Base-by-base conservation (phyloP, 1,139 yeast species). In the Blastobotrys apis region DNA sequence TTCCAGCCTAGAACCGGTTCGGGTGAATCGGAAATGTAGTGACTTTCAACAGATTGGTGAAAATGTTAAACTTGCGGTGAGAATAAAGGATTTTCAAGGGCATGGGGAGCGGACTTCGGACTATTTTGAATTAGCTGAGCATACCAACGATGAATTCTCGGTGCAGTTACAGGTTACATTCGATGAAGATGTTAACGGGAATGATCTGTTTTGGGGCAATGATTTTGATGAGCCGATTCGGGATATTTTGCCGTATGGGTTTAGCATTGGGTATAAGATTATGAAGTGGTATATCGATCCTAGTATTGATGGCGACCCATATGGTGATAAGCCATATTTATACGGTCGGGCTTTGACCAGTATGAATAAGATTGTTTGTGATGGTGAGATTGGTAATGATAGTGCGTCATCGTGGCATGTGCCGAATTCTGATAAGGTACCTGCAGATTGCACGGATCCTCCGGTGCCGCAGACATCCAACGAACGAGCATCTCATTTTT, bases 331-430 rank as follows among this genome's bases (percentile, higher is more conserved):
- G 56, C 92, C 65, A 1, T 82, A 65, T 57, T 64, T 82, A 19
- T 81, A 81, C 51, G 86, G 87, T 0, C 69, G 75, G 34, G 82
- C 78, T 0, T 60, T 81, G 52, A 74, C 78, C 47, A 76, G 82
- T 47, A 75, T 82, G 57, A 78, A 78, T 47, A 26, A 17, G 29
- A 33, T 39, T 8, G 37, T 22, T 20, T n/a, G 29, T 16, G 37
- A 17, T 30, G 31, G 21, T n/a, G 36, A 38, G 29, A n/a, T n/a
- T n/a, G n/a, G n/a, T n/a, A n/a, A n/a, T n/a, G n/a, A n/a, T n/a
- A n/a, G n/a, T n/a, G n/a, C n/a, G n/a, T n/a, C n/a, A n/a, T 6
- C 6, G 9, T 40, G 39, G 34, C 9, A 20, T 10, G 19, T 40
- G 49, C 33, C 49, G 20, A 40, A 45, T 31, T 37, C 21, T 15